Base-by-base conservation (phyloP, 805 yeast species). In the Lachancea quebecensis region DNA sequence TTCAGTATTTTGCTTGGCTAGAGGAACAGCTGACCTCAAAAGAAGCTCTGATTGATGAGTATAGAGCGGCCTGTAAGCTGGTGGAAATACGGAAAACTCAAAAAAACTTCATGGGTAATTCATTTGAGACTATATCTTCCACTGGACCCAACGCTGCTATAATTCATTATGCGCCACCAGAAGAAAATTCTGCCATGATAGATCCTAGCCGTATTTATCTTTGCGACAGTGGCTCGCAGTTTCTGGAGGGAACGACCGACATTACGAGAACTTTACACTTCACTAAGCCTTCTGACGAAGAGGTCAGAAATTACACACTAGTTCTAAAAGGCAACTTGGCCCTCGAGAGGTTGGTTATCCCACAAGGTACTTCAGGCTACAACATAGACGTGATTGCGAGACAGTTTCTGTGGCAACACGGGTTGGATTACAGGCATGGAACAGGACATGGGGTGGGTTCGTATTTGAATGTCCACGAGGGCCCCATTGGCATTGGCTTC, bases 381-480 rank as follows among this genome's bases (percentile, higher is more conserved):
- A 75, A 78, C 57, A 77, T 93, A 30, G 99, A 93, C 59, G 70
- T 79, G 0, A 71, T 89, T 42, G 95, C 96, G 0, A 74, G 99
- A 51, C 89, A 83, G 63, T 82, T 78, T 42, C 68, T 93, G 48
- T 85, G 95, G 89, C 70, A 78, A 34, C 72, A 79, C 42, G 98
- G 98, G 0, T 69, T 87, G 40, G 93, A 86, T 61, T 93, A 85
- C 62, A 78, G 82, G 51, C 99, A 93, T 65, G 98, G 99, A 9
- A 88, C 98, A 0, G 96, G 98, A 1, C 99, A 93, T 65, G 99
- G 99, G 4, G 85, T 93, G n/a, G 98, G 96, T 2, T 75, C 90
- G 16, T 91, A 75, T 60, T 78, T 95, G 38, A 83, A 84, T 62
- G 98, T 93, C 14, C 99, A 93, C 62, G 96, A 95, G 59, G 93